These are phyloP conservation scores for Hortaea sp. DNA, from an alignment of 2,329 filamentous ascomycete genomes.

Conservation along the genomic window DNA sequence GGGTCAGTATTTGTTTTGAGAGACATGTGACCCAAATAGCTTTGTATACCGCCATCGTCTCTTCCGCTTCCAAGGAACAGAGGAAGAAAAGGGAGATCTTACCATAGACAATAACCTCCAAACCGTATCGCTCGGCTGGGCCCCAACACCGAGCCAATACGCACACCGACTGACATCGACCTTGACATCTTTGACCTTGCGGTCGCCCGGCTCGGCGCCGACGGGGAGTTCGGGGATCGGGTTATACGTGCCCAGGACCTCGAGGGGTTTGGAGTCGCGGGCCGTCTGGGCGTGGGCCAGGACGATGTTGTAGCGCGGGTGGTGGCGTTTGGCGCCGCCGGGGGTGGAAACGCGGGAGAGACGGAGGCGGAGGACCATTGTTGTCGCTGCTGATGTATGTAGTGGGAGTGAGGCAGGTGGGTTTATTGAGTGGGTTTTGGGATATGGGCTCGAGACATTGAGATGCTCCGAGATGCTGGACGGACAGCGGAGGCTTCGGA, in stretches of 20 bases:
- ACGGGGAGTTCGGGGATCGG: conserved; percentile 49
- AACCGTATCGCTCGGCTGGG: conserved; percentile 81
- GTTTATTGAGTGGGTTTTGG: too few relatives aligned
- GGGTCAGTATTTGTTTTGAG: too few relatives aligned
- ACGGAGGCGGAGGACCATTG: conserved; percentile 84
- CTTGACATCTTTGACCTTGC: conserved; percentile 82
- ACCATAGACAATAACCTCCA: conserved; percentile 84
- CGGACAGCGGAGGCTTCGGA: too few relatives aligned
- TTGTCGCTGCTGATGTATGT: too few relatives aligned
- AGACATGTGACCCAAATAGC: too few relatives aligned
- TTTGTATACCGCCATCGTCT: too few relatives aligned
- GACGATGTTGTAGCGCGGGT: conserved; percentile 94
- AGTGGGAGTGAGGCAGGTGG: too few relatives aligned
- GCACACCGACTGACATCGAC: conserved; percentile 70
- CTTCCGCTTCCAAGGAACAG: not conserved
- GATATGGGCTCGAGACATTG: too few relatives aligned
- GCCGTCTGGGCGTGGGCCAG: conserved; percentile 85
- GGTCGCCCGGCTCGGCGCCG: conserved; percentile 38
- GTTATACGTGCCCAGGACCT: conserved; percentile 69
- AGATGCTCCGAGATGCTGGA: too few relatives aligned
- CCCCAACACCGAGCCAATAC: conserved; percentile 96
- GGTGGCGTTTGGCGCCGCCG: conserved; percentile 51
- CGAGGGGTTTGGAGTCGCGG: conserved; percentile 76
- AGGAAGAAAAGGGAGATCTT: conserved; percentile 6
- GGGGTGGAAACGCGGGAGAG: conserved; percentile 76